phyloP scores from a whole-genome alignment of 257 asterid species.

The Galeopsis tetrahit region DNA sequence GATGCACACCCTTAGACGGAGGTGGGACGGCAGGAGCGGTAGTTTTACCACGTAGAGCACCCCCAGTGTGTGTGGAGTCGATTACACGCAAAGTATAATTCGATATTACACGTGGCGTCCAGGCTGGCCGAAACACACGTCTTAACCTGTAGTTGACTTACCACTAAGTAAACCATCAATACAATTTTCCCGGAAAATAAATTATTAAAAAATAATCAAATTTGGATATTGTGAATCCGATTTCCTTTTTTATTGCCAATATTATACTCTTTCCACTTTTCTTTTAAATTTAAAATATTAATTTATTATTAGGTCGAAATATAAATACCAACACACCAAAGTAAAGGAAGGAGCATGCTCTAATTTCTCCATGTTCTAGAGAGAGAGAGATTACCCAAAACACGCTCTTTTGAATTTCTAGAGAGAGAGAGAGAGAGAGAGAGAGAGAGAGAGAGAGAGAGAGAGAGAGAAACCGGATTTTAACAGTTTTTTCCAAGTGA shows the following conservation, averaged over 20 bases:
- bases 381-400: conserved; percentile 36
- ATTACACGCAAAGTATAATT: conserved; percentile 59
- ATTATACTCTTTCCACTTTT: background rate
- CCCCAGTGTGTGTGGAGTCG: conserved; percentile 42
- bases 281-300: background rate
- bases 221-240: conserved; percentile 22
- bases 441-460: conserved; percentile 51
- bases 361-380: conserved; percentile 35
- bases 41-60: background rate
- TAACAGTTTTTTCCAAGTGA: background rate
- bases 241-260: conserved; percentile 7
- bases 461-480: background rate
- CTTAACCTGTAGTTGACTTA: conserved; percentile 41
- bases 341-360: conserved; percentile 37
- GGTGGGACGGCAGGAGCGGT: background rate
- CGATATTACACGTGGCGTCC: conserved; percentile 48
- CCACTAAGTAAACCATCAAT: background rate
- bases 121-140: conserved; percentile 47
- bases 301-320: conserved; percentile 17
- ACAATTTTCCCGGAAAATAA: background rate
- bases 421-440: conserved; percentile 31
- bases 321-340: conserved; percentile 36
- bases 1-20: no score
- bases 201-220: background rate
- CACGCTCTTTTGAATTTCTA: conserved; percentile 15